These are phyloP conservation scores for Hamamelis virginiana DNA, from an alignment of 164 flowering plant species.

Conservation along the genomic window DNA sequence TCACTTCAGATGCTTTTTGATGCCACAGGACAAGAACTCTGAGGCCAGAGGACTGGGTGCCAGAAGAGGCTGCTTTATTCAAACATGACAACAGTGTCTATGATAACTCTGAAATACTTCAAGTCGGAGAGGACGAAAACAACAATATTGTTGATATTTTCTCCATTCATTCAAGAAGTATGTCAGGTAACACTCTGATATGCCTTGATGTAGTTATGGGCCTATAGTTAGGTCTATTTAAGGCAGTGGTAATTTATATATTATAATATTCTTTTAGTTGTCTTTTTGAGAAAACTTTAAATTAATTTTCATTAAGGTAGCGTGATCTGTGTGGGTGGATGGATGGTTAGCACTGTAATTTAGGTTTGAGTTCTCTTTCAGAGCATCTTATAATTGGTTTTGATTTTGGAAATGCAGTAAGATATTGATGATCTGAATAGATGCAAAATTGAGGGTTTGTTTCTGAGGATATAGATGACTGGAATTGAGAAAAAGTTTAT, in stretches of 20 bases:
- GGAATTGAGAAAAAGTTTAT: not conserved
- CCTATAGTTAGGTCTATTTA: not conserved
- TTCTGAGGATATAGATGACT: not conserved
- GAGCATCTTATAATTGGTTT: too few species aligned
- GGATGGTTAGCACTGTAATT: not conserved
- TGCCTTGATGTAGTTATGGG: conserved; percentile 1
- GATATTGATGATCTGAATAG: not conserved
- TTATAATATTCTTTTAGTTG: not conserved
- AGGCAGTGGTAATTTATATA: not conserved
- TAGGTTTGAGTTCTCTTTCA: too few species aligned
- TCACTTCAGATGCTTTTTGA: conserved; percentile 7
- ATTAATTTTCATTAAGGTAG: not conserved
- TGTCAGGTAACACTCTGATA: conserved; percentile 33
- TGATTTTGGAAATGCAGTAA: not conserved
- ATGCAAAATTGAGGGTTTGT: not conserved
- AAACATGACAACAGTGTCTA: conserved; percentile 18
- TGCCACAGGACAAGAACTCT: conserved; percentile 47
- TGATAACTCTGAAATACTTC: conserved; percentile 35
- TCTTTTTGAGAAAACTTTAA: not conserved
- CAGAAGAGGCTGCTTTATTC: conserved; percentile 44
- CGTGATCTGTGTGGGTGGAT: not conserved
- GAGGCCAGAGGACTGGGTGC: conserved; percentile 94
- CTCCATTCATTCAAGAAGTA: conserved; percentile 55
- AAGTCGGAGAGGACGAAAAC: conserved; percentile 36
- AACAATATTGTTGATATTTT: conserved; percentile 64